Evolutionary conservation across 805 yeast genomes (phyloP).

Genomic region (Lipomyces orientalis): DNA sequence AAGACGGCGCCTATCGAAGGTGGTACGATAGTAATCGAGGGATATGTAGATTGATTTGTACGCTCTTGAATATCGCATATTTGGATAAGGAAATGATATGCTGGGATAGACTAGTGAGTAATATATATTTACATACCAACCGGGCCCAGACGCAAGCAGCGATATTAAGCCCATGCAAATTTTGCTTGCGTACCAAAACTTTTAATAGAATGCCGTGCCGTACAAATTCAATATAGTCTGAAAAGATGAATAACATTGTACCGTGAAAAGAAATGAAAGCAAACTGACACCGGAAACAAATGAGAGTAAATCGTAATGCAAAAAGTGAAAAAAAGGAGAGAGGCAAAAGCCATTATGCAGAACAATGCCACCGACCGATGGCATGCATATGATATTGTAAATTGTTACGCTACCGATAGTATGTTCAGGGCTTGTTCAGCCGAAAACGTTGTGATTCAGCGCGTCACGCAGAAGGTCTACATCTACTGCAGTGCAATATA

Average conservation of each 20-base stretch:
- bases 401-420: neutral
- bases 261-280: neutral
- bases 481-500: slow-evolving; percentile 13
- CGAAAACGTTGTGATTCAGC: neutral
- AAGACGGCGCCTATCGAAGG: neutral
- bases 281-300: neutral
- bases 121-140: neutral
- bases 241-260: neutral
- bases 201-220: neutral
- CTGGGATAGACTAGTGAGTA: neutral
- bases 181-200: neutral
- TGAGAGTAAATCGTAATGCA: neutral
- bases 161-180: neutral
- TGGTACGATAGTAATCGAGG: neutral
- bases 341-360: neutral
- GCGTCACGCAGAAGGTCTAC: slow-evolving; percentile 22
- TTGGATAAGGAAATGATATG: neutral
- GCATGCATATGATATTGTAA: neutral
- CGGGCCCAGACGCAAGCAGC: neutral
- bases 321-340: slow-evolving; percentile 1
- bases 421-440: neutral
- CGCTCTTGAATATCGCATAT: neutral
- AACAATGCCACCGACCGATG: neutral
- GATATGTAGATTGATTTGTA: neutral
- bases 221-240: slow-evolving; percentile 4